Conservation (phyloP, 257 asterid species). For the Nicotiana paniculata region DNA sequence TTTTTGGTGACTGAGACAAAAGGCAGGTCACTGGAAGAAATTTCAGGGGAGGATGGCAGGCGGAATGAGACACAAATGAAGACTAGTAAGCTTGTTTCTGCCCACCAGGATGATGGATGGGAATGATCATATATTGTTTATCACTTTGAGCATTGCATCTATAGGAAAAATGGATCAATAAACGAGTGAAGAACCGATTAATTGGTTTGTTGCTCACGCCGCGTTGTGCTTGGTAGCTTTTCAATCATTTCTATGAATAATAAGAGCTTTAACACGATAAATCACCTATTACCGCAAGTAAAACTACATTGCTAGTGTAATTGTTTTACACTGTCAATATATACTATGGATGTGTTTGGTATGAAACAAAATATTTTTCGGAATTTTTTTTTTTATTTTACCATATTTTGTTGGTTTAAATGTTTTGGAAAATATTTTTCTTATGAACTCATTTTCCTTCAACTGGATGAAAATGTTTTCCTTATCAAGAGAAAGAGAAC, state of each 20-base stretch:
- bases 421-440: too few relatives aligned
- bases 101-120: background rate
- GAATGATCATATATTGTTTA: background rate
- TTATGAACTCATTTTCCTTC: too few relatives aligned
- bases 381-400: too few relatives aligned
- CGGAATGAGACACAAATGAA: background rate
- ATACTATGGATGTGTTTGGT: too few relatives aligned
- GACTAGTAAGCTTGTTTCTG: background rate
- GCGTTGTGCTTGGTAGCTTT: background rate
- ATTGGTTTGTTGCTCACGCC: too few relatives aligned
- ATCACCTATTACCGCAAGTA: too few relatives aligned
- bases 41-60: conserved; percentile 32
- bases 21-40: conserved; percentile 38
- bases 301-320: too few relatives aligned
- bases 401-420: too few relatives aligned
- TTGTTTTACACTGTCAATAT: too few relatives aligned
- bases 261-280: background rate
- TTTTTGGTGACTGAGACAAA: conserved; percentile 46
- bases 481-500: too few relatives aligned
- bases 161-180: background rate
- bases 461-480: too few relatives aligned
- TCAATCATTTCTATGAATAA: background rate
- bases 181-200: background rate
- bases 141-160: background rate
- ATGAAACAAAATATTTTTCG: too few relatives aligned